Base-by-base conservation (phyloP, 495 filamentous ascomycete genomes). In the Apodospora peruviana region DNA sequence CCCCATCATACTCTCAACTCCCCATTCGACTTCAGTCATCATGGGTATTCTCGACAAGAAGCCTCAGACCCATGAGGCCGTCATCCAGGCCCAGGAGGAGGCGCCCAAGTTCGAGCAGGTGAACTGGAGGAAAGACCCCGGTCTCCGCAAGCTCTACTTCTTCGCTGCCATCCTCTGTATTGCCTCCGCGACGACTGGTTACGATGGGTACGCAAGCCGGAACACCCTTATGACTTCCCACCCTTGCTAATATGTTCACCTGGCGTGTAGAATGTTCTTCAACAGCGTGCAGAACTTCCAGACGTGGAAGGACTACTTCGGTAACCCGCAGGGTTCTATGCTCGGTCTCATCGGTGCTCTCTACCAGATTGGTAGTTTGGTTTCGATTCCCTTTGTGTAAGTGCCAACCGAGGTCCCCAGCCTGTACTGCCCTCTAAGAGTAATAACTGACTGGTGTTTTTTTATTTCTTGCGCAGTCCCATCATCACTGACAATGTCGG, bases 271-370 rank as follows among this genome's bases (percentile, higher is more conserved):
- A 52, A 77, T 75, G 57, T 74, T 79, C 62, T 74, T 80, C 61
- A 77, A 77, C 60, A 62, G 63, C 34, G 74, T 78, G 9, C 77
- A 81, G 60, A 72, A 72, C 48, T 69, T 81, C 43, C 60, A 74
- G 0, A 50, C 62, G 24, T 81, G 77, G 77, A 64, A 75, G 48
- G 40, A 40, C 11, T 77, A 68, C 60, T 79, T 80, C 50, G 59
- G 63, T 37, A 45, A 81, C 51, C 83, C 84, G 0, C 37, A 55
- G 14, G 76, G 75, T 4, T 66, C 71, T 1, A 64, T 68, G 45
- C 75, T 83, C 20, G 84, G 83, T 62, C 73, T 87, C 34, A 75
- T 88, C 9, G 78, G 73, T 43, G 79, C 81, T n/a, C 74, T 86
- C 57, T 83, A 86, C 74, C 79, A 81, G 53, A 78, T 86, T 48